phyloP scores from a whole-genome alignment of 202 grass and related monocot species.

The Carex arenaria region DNA sequence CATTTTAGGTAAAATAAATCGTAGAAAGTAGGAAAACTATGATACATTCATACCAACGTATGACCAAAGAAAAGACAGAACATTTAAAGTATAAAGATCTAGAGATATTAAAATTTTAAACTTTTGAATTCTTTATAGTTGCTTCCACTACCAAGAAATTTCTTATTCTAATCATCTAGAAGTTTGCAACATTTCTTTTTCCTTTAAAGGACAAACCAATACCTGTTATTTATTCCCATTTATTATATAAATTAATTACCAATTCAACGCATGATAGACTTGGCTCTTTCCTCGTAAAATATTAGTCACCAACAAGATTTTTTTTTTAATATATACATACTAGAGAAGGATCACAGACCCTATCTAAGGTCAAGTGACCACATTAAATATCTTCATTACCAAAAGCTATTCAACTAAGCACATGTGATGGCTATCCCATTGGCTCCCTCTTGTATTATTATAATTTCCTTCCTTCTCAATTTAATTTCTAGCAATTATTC shows the following conservation, averaged over 20 bases:
- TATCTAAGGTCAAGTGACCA: slow-evolving; percentile 15
- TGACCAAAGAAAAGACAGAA: background rate
- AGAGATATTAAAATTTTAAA: background rate
- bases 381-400: slow-evolving; percentile 18
- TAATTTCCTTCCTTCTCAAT: background rate
- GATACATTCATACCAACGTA: slow-evolving; percentile 2
- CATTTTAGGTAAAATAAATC: slow-evolving; percentile 1
- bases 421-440: slow-evolving; percentile 16
- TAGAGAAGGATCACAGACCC: background rate
- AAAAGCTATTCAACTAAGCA: slow-evolving; percentile 7
- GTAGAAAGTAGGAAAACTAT: slow-evolving; percentile 1
- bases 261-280: slow-evolving; percentile 26
- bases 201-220: background rate
- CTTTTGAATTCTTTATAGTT: background rate
- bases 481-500: background rate
- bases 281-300: slow-evolving; percentile 12
- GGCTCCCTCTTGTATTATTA: slow-evolving; percentile 1
- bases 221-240: slow-evolving; percentile 1
- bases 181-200: background rate
- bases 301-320: slow-evolving; percentile 3
- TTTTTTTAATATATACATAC: background rate
- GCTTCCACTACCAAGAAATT: slow-evolving; percentile 7
- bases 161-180: background rate
- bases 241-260: slow-evolving; percentile 9
- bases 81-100: background rate